Evolutionary conservation across 2,329 filamentous ascomycete genomes (phyloP), one percentile per base, ranked within the genome.

Genomic region (Aspergillus arachidicola): DNA sequence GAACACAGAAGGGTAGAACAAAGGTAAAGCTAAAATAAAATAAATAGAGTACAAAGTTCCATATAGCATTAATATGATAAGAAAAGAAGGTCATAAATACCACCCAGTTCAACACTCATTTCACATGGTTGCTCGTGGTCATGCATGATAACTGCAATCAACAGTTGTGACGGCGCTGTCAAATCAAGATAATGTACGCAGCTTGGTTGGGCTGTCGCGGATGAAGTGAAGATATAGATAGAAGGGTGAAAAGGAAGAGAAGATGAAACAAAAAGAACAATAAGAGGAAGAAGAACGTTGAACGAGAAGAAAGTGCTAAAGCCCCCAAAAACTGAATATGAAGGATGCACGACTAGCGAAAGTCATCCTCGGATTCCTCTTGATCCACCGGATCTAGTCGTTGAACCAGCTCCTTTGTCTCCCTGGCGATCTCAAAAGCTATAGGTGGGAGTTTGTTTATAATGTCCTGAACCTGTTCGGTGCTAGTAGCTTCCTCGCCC

Each of bases 361-460:
- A 80, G 54, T 79, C 78, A 55, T 81, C 79, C 12, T 79, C 78
- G 43, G 80, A 73, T 12, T 72, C 74, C 19, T 68, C 72, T 30
- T 72, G 67, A 34, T 78, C 72, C 59, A 77, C 68, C 4, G 73
- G 71, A 58, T 85, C 83, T 36, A 85, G 76, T 38, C 80, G 76
- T 28, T 82, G 76, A 12, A 87, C 85, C 64, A 92, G 80, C 74
- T 91, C 92, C 81, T 94, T 95, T 58, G 90, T 91, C 78, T 93
- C 91, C 64, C 91, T 85, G 7, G 91, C 92, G 73, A 94, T 90
- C 78, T 93, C 91, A 77, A 96, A 96, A n/a, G 92, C 92, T 69
- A 95, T 88, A 2, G 92, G 92, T 12, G 92, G 92, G 57, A 96
- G 80, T 32, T 87, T 89, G 75, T 90, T 88, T 60, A 86, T 89